phyloP scores from a whole-genome alignment of 2,329 filamentous ascomycete genomes.

The Aquanectria penicillioides region DNA sequence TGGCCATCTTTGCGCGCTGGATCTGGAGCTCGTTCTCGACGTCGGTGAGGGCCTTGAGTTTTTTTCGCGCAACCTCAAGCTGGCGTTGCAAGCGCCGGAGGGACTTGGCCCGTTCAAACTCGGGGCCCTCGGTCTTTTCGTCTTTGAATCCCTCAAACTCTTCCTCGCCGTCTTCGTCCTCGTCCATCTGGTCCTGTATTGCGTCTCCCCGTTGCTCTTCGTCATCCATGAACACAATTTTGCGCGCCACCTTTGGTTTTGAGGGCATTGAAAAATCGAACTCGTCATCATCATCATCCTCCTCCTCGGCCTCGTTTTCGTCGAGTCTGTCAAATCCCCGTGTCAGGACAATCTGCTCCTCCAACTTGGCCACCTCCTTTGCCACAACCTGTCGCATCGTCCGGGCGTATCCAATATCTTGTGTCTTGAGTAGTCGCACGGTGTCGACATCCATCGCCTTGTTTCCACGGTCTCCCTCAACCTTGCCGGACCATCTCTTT shows the following conservation, averaged over 20 bases:
- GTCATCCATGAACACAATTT: slow-evolving; percentile 63
- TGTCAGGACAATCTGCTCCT: slow-evolving; percentile 62
- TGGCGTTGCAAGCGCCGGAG: slow-evolving; percentile 58
- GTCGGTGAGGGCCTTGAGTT: slow-evolving; percentile 63
- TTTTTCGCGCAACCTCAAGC: slow-evolving; percentile 61
- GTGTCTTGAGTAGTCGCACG: slow-evolving; percentile 73
- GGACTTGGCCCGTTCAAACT: slow-evolving; percentile 53
- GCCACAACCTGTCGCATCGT: slow-evolving; percentile 68
- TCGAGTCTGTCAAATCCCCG: slow-evolving; percentile 50
- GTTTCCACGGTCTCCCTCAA: slow-evolving; percentile 68
- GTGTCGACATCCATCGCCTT: slow-evolving; percentile 64
- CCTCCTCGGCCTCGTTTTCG: slow-evolving; percentile 46
- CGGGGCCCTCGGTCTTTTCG: slow-evolving; percentile 41
- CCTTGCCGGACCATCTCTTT: slow-evolving; percentile 64
- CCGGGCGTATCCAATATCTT: slow-evolving; percentile 73
- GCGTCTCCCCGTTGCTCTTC: slow-evolving; percentile 48
- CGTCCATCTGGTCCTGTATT: slow-evolving; percentile 43
- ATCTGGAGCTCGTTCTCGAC: slow-evolving; percentile 67
- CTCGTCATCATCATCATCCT: slow-evolving; percentile 47
- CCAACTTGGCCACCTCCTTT: slow-evolving; percentile 66
- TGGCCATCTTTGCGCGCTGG: slow-evolving; percentile 72
- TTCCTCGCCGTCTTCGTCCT: slow-evolving; percentile 46
- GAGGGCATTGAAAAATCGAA: slow-evolving; percentile 43
- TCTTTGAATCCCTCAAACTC: slow-evolving; percentile 35
- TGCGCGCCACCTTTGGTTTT: slow-evolving; percentile 51